Conservation (phyloP, 2,329 filamentous ascomycete species). For the Neofusicoccum laricinum region DNA sequence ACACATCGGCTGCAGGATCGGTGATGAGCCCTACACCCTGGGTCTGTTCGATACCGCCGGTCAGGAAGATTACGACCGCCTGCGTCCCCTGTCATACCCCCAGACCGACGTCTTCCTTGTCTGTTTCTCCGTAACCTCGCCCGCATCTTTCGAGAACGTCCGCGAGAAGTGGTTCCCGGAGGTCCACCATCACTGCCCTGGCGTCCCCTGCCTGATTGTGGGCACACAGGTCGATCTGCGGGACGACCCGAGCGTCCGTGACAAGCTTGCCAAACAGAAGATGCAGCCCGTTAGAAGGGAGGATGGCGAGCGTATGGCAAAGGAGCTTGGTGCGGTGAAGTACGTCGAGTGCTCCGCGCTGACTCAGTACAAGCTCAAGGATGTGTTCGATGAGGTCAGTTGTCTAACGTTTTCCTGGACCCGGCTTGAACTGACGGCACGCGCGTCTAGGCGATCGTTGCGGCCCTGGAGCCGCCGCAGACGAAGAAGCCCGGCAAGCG, state of each 20-base stretch:
- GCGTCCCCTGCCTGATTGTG: slow-evolving; percentile 95
- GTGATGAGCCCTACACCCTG: slow-evolving; percentile 95
- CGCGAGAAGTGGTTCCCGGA: slow-evolving; percentile 99
- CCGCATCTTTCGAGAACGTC: slow-evolving; percentile 98
- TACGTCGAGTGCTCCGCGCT: slow-evolving; percentile 98
- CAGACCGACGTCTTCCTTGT: slow-evolving; percentile 99
- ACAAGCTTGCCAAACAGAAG: slow-evolving; percentile 93
- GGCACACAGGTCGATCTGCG: slow-evolving; percentile 96
- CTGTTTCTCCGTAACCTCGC: slow-evolving; percentile 97
- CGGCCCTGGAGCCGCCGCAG: slow-evolving; percentile 82
- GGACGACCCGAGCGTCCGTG: slow-evolving; percentile 79
- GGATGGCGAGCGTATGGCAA: slow-evolving; percentile 94
- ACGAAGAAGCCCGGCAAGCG: slow-evolving; percentile 58
- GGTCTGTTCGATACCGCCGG: slow-evolving; percentile 98
- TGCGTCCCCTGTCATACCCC: slow-evolving; percentile 93
- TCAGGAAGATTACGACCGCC: slow-evolving; percentile 98
- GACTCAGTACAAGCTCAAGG: slow-evolving; percentile 98
- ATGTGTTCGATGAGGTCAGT: slow-evolving; percentile 94
- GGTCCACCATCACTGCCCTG: slow-evolving; percentile 97
- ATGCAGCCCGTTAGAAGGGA: slow-evolving; percentile 91
- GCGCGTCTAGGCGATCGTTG: slow-evolving; percentile 76
- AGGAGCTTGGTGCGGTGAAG: slow-evolving; percentile 95
- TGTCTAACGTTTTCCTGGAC: not conserved
- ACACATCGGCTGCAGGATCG: slow-evolving; percentile 68
- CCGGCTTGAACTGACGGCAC: not conserved